A percentile compares a stretch with the other conserved stretches of the same genome.
These are phyloP conservation scores for Bryoglossum gracile DNA, from an alignment of 495 filamentous ascomycete genomes.

Conservation along the genomic window DNA sequence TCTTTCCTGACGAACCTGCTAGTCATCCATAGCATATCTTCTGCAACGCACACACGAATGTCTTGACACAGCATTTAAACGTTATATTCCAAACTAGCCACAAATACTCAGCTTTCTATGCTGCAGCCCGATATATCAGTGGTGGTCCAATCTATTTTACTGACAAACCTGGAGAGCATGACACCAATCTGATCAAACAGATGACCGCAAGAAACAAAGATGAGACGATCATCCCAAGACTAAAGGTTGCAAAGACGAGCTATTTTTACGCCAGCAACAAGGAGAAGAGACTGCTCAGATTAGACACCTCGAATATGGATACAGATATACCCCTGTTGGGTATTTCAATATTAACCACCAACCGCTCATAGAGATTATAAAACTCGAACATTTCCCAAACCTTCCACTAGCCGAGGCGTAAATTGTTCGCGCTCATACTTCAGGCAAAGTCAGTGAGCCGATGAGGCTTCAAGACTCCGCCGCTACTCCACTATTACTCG, in stretches of 20 bases:
- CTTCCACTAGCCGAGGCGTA: neutral
- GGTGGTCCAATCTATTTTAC: slow-evolving; percentile 1
- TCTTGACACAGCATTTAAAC: neutral
- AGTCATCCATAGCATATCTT: slow-evolving; percentile 1
- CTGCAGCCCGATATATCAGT: neutral
- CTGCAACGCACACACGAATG: slow-evolving; percentile 2
- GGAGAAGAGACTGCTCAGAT: neutral
- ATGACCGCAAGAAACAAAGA: slow-evolving; percentile 1
- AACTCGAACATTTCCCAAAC: neutral
- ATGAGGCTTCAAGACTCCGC: slow-evolving; percentile 1
- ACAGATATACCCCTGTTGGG: neutral
- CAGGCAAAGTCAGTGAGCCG: neutral
- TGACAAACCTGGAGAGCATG: slow-evolving; percentile 3
- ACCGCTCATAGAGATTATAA: neutral
- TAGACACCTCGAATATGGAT: neutral
- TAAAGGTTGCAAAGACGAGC: neutral
- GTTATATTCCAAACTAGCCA: slow-evolving; percentile 1
- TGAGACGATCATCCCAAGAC: neutral
- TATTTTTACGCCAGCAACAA: slow-evolving; percentile 4
- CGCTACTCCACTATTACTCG: neutral
- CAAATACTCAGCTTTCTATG: neutral
- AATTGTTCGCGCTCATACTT: neutral
- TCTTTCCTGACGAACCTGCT: neutral
- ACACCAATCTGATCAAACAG: slow-evolving; percentile 1
- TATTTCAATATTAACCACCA: slow-evolving; percentile 2